Percentiles rank a stretch among this genome's conserved stretches.
phyloP scores from a whole-genome alignment of 192 early-diverging fungal genomes.

The Jimgerdemannia flammicorona region DNA sequence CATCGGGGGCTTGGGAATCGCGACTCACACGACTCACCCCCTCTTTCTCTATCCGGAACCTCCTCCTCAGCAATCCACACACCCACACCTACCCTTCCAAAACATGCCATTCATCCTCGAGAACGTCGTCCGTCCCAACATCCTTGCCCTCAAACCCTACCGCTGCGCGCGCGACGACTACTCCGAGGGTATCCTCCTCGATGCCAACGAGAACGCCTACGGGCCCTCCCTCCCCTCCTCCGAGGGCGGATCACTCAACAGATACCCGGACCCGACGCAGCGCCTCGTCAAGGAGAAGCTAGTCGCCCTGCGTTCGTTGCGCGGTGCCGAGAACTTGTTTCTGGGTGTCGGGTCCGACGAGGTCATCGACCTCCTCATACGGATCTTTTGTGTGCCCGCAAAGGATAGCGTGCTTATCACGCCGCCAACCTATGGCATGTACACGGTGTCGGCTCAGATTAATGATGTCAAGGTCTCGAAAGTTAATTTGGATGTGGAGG shows the following conservation, averaged over 20 bases:
- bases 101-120: conserved; percentile 53
- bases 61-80: too few species aligned
- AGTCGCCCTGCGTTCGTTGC: conserved; percentile 65
- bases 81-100: too few species aligned
- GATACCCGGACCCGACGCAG: conserved; percentile 97
- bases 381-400: conserved; percentile 87
- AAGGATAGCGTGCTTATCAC: conserved; percentile 91
- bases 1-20: too few species aligned
- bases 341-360: conserved; percentile 98
- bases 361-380: conserved; percentile 85
- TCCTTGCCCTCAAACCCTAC: conserved; percentile 81
- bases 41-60: too few species aligned
- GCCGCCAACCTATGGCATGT: conserved; percentile 99
- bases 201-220: conserved; percentile 98
- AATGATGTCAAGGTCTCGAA: conserved; percentile 93
- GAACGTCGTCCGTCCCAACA: conserved; percentile 77
- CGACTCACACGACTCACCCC: too few species aligned
- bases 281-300: conserved; percentile 75
- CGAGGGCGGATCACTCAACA: conserved; percentile 61
- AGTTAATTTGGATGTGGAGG: conserved; percentile 75
- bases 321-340: conserved; percentile 72
- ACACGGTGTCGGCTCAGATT: conserved; percentile 85
- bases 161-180: conserved; percentile 99
- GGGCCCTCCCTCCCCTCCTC: conserved; percentile 47
- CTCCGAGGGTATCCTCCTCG: conserved; percentile 88